Percentiles rank a stretch among this genome's conserved stretches.
phyloP scores from a whole-genome alignment of 2,329 filamentous ascomycete species.

The Colletotrichum sp. region DNA sequence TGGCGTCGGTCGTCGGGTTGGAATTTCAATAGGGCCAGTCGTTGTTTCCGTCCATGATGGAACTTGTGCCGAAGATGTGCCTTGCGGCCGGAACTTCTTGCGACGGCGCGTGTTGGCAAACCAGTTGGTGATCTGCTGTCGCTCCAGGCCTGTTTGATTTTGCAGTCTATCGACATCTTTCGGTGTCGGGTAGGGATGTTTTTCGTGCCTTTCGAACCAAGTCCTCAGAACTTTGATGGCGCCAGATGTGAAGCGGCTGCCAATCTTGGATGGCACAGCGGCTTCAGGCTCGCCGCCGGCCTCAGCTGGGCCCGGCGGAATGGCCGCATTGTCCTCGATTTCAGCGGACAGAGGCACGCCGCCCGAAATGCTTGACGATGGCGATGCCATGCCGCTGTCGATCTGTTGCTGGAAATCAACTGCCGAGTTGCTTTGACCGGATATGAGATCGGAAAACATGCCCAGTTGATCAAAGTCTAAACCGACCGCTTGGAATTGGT shows the following conservation, averaged over 20 bases:
- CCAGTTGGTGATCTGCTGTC: constrained; percentile 73
- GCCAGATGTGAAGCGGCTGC: constrained; percentile 15
- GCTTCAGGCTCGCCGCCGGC: neutral
- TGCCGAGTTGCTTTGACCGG: neutral
- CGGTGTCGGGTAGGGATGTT: constrained; percentile 71
- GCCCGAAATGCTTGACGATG: neutral
- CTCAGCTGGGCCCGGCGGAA: neutral
- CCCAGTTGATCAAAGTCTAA: neutral
- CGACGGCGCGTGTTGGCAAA: constrained; percentile 71
- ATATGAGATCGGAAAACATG: neutral
- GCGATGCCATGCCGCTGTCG: neutral
- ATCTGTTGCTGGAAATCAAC: neutral
- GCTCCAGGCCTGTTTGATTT: constrained; percentile 62
- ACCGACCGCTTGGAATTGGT: neutral
- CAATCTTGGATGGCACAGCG: neutral
- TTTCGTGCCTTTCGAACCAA: constrained; percentile 66
- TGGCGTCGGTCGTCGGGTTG: constrained; percentile 44
- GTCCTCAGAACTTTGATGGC: constrained; percentile 58
- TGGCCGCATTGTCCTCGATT: neutral
- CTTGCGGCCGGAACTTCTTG: constrained; percentile 59
- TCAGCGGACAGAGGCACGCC: neutral
- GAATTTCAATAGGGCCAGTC: constrained; percentile 58
- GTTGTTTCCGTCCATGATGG: constrained; percentile 37
- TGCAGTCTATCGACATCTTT: constrained; percentile 66
- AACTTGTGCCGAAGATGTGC: constrained; percentile 56